Percentiles rank a stretch among this genome's conserved stretches.
These are phyloP conservation scores for Austroboletus eburneus DNA, from an alignment of 768 basidiomycete genomes.

Conservation along the genomic window DNA sequence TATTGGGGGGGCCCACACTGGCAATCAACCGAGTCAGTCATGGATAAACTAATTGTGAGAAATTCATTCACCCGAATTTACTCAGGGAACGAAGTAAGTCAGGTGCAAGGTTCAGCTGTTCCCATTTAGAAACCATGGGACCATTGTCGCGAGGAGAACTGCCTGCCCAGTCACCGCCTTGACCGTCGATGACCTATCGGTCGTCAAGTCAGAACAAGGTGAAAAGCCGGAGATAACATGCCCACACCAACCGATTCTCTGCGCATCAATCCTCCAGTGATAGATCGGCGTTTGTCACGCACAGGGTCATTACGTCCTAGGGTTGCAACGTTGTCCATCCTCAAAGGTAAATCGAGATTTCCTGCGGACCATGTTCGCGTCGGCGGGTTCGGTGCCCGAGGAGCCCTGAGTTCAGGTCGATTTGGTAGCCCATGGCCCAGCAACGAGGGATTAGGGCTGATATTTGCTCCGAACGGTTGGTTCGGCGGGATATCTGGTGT, in stretches of 20 bases:
- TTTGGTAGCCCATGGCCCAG: slow-evolving; percentile 61
- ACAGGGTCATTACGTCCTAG: slow-evolving; percentile 37
- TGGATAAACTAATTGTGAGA: slow-evolving; percentile 4
- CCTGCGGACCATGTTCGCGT: slow-evolving; percentile 85
- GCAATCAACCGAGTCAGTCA: slow-evolving; percentile 11
- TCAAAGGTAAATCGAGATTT: slow-evolving; percentile 66
- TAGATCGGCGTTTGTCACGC: slow-evolving; percentile 75
- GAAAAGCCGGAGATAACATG: slow-evolving; percentile 11
- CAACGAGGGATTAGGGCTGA: slow-evolving; percentile 35
- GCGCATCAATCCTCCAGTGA: slow-evolving; percentile 56
- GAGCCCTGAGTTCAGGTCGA: slow-evolving; percentile 59
- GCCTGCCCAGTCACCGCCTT: slow-evolving; percentile 52
- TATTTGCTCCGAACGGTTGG: slow-evolving; percentile 34
- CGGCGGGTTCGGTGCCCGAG: slow-evolving; percentile 65
- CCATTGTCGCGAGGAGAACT: slow-evolving; percentile 64
- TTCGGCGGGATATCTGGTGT: slow-evolving; percentile 45
- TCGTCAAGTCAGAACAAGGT: slow-evolving; percentile 15
- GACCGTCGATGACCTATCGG: slow-evolving; percentile 49
- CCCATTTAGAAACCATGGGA: slow-evolving; percentile 92
- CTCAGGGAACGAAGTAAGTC: slow-evolving; percentile 84
- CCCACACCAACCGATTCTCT: slow-evolving; percentile 74
- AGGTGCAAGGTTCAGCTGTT: slow-evolving; percentile 79
- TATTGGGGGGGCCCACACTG: slow-evolving; percentile 96
- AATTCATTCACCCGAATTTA: slow-evolving; percentile 81
- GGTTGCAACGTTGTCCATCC: slow-evolving; percentile 40